Base-by-base conservation (phyloP, 768 basidiomycete genomes). In the Galerina sulciceps region DNA sequence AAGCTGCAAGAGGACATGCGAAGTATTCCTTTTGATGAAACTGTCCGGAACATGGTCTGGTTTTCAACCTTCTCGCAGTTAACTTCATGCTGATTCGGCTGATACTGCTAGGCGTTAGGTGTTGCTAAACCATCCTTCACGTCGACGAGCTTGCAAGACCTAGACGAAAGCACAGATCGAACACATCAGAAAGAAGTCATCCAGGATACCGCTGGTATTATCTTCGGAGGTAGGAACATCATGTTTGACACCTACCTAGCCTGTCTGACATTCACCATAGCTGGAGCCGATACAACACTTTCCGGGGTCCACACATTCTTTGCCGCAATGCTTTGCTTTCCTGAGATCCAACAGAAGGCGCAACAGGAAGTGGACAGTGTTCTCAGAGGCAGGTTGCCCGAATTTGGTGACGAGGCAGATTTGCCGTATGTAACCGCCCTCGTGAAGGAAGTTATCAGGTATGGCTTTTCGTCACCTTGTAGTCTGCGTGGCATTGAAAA, bases 331-430 rank as follows among this genome's bases (percentile, higher is more conserved):
- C 64, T 75, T 0, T 65, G 69, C 17, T 65, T 76, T 59, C 81
- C 79, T 1, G 75, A 78, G 2, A 70, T 70, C 0, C 75, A 76
- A 62, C 61, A 55, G 40, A 71, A 69, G 42, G 77, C 75, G 1
- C 77, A 79, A 38, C 66, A 64, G 18, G 79, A 79, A 57, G 57
- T 81, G n/a, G 78, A 79, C 41, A 41, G 60, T 0, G 72, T 78
- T 6, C 54, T 81, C 11, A 73, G 71, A n/a, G 67, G 69, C 10
- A 67, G 78, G 8, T 67, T 81, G 8, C 79, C 79, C 1, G 74
- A 73, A 10, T 75, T 77, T 52, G 65, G 65, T 4, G 80, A 82
- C 53, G 60, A 69, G 22, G 65, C 63, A 3, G 64, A 70, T 6
- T 60, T 80, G 11, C 80, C 79, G 1, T 81, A 80, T 57, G 50